Evolutionary conservation across 164 flowering plant genomes (phyloP).

Genomic region (Magnolia kwangsiensis): DNA sequence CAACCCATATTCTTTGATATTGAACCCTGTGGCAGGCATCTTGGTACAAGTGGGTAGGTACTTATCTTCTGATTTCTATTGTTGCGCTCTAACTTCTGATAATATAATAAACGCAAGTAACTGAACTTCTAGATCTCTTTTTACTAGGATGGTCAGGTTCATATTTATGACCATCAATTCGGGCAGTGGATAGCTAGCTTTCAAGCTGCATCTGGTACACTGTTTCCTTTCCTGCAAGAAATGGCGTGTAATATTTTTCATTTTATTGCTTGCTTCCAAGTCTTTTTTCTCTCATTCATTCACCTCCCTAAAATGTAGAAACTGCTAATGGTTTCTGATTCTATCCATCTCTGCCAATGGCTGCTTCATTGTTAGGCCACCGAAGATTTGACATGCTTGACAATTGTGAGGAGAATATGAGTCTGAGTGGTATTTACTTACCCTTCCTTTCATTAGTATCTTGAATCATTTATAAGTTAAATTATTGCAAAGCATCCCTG

Average conservation of each 20-base stretch:
- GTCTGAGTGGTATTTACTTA: constrained; percentile 44
- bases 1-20: constrained; percentile 85
- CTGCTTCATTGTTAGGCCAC: constrained; percentile 86
- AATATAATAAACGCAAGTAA: background rate
- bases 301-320: constrained; percentile 36
- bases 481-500: background rate
- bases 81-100: background rate
- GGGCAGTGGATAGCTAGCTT: too few species aligned
- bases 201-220: too few species aligned
- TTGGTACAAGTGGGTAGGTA: constrained; percentile 97
- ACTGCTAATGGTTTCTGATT: constrained; percentile 83
- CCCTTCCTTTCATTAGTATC: background rate
- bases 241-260: too few species aligned
- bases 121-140: too few species aligned
- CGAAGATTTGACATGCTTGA: constrained; percentile 71
- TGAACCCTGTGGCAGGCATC: constrained; percentile 83
- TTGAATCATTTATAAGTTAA: background rate
- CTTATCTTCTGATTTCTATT: constrained; percentile 4
- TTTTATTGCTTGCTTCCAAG: background rate
- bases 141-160: too few species aligned
- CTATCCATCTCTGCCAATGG: constrained; percentile 89
- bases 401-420: constrained; percentile 37
- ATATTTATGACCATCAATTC: too few species aligned
- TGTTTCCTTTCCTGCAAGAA: too few species aligned
- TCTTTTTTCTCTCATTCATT: background rate